Evolutionary conservation across 441 rosid species (phyloP).

Genomic region (Adansonia grandidieri): DNA sequence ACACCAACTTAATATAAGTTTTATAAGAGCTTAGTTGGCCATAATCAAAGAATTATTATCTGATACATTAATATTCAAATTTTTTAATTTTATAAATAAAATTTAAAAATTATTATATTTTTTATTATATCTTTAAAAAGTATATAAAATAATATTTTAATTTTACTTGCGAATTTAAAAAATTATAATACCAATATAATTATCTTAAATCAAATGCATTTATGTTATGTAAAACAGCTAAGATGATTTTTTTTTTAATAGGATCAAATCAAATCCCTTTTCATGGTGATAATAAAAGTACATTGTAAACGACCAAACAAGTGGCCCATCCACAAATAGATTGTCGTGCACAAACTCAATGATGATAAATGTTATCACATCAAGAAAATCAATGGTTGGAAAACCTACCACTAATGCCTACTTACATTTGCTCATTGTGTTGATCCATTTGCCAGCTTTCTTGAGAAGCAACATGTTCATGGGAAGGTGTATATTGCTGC

Average conservation of each 20-base stretch:
- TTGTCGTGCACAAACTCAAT: slow-evolving; percentile 31
- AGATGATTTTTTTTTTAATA: slow-evolving; percentile 21
- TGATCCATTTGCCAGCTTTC: slow-evolving; percentile 89
- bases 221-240: slow-evolving; percentile 29
- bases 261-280: slow-evolving; percentile 22
- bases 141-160: no score
- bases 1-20: slow-evolving; percentile 26
- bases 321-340: slow-evolving; percentile 32
- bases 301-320: slow-evolving; percentile 25
- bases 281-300: slow-evolving; percentile 28
- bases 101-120: no score
- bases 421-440: slow-evolving; percentile 8
- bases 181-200: no score
- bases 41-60: slow-evolving; percentile 15
- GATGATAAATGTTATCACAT: slow-evolving; percentile 36
- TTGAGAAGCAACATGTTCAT: slow-evolving; percentile 70
- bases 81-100: no score
- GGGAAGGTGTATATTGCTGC: slow-evolving; percentile 71
- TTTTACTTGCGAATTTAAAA: no score
- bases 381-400: slow-evolving; percentile 31
- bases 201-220: no score
- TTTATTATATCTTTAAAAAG: no score
- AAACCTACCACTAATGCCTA: slow-evolving; percentile 37
- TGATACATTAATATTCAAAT: no score
- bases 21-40: slow-evolving; percentile 34